Evolutionary conservation across 805 yeast genomes (phyloP), one percentile per base, ranked within the genome.

Genomic region (Starmerella roubikii): DNA sequence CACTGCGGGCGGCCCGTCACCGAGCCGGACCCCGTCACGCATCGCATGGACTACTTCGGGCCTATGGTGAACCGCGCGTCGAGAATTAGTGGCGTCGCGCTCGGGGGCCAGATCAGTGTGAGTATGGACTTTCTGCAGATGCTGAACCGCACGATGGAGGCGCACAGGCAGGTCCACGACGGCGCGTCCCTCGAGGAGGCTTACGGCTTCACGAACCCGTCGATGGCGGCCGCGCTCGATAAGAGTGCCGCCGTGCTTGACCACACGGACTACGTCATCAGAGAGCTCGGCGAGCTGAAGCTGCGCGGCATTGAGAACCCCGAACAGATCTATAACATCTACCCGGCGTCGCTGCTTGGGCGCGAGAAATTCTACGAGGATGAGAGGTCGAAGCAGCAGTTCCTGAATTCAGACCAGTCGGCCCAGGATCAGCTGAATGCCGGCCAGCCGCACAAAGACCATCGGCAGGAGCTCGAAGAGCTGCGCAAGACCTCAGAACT

Each of bases 1-100:
- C 97, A 91, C 58, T 91, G 97, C 94, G 99, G 99, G 46, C 68
- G 79, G 1, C 97, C 99, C 0, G 96, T 88, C 30, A 83, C 93
- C 53, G 99, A 91, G 58, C 72, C 79, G 7, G 99, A 91, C 63
- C 78, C 88, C 43, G 86, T 86, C 38, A 91, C 98, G 0, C 74
- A 85, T 49, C 75, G 99, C 64, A 91, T 91, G 98, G 99, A 91
- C 61, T 91, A 91, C 59, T 80, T 91, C 52, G 99, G 99, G 0
- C 98, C 99, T 0, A 86, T 91, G 85, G 99, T 91, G 24, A 91
- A 91, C 54, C 69, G 94, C 37, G 83, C 99, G 1, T 78, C 97
- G 1, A 70, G 99, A 52, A 88, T 91, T 20, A 78, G 86, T 54
- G 81, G 94, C 7, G 80, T 83, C 36, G 99, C 98, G 0, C 94